Percentiles rank a stretch among this genome's conserved stretches.
Evolutionary conservation across 768 basidiomycete genomes (phyloP).

Genomic region (Mycena vulgaris): DNA sequence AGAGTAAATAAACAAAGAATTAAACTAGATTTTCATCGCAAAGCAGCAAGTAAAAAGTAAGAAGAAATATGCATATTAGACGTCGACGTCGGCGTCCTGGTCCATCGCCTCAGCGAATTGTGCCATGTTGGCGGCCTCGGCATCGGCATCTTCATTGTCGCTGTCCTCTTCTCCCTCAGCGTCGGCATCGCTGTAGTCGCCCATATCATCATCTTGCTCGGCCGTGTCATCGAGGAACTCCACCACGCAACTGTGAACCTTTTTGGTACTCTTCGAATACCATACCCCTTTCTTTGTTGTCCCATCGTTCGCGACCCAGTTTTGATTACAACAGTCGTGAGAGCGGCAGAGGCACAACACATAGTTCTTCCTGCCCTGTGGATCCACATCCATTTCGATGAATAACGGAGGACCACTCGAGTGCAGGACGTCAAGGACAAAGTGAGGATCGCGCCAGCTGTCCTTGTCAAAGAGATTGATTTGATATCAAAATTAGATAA

Average conservation of each 20-base stretch:
- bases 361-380: slow-evolving; percentile 5
- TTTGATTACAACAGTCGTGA: background rate
- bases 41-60: slow-evolving; percentile 1
- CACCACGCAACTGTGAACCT: background rate
- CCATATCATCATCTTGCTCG: slow-evolving; percentile 11
- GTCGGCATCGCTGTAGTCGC: background rate
- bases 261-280: background rate
- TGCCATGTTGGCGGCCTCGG: background rate
- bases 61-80: slow-evolving; percentile 3
- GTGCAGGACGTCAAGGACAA: slow-evolving; percentile 1
- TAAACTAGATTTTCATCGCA: slow-evolving; percentile 6
- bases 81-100: background rate
- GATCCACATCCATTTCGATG: slow-evolving; percentile 11
- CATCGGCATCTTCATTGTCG: background rate
- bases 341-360: slow-evolving; percentile 9
- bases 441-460: background rate
- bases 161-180: background rate
- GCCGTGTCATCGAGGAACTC: slow-evolving; percentile 7
- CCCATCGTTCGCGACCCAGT: background rate
- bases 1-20: background rate
- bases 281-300: background rate
- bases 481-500: background rate
- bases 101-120: background rate
- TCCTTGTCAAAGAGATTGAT: slow-evolving; percentile 1
- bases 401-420: slow-evolving; percentile 7